Evolutionary conservation across 73 alveolate genomes (phyloP), one percentile per base, ranked within the genome.

Genomic region (Paramecium tetraurelia): DNA sequence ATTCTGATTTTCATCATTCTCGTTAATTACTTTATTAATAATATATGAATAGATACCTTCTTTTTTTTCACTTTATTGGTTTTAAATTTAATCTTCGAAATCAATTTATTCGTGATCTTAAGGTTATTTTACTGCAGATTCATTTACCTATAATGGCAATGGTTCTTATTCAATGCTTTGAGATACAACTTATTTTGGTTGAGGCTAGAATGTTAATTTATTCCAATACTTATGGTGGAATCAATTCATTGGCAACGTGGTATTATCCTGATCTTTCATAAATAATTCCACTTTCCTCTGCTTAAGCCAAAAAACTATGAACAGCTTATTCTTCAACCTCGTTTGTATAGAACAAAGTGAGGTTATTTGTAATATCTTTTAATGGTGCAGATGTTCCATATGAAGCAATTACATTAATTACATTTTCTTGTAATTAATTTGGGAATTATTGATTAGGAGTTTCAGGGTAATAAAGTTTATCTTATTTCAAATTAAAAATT

Each of bases 381-480:
- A 36, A 43, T 35, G 86, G 57, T 20, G 86, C 86, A 35, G 86
- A 36, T n/a, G 21, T 36, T 20, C 59, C 59, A 38, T 35, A 72
- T 14, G 86, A 72, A 21, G 63, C 40, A 40, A 72, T 72, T 5
- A 72, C 86, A 33, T 35, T 72, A 8, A 72, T 36, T 9, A 72
- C 35, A 72, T 35, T 29, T 33, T 36, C 20, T 38, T 72, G 35
- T 72, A 72, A 72, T 40, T 72, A 72, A 72, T 36, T 40, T 29
- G 86, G 86, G 33, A 72, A 72, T 38, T 72, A 38, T 40, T 29
- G 12, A n/a, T 72, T 40, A 43, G 86, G 59, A 35, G 29, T 20
- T 36, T 72, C 86, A 38, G 86, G 86, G 18, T 72, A 72, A 40
- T 36, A 72, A 20, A 72, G 46, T 72, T 72, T 72, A 72, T 72